phyloP scores from a whole-genome alignment of 352 stramenopile species.

The Globisporangium apiculatum region DNA sequence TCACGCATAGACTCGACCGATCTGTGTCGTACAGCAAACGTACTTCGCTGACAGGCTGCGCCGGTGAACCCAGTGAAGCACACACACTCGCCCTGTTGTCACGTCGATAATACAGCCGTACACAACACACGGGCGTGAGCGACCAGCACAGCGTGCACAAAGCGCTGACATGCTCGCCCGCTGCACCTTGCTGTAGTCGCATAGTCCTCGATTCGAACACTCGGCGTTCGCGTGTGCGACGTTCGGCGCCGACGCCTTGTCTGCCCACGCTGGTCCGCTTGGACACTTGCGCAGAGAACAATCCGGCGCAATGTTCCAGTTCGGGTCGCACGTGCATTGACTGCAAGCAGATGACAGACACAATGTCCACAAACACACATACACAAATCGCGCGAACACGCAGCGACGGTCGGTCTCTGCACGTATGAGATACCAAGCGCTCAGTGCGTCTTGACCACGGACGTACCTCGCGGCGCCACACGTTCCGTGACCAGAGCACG shows the following conservation, averaged over 20 bases:
- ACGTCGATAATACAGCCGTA: neutral
- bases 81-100: conserved; percentile 37
- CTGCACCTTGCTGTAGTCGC: conserved; percentile 44
- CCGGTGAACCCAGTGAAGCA: conserved; percentile 54
- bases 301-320: conserved; percentile 57
- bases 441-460: neutral
- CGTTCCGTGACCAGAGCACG: conserved; percentile 49
- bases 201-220: conserved; percentile 60
- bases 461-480: conserved; percentile 44
- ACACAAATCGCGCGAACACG: no score
- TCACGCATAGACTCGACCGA: neutral
- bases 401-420: no score
- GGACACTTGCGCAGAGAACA: conserved; percentile 70
- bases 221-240: conserved; percentile 40
- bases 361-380: no score
- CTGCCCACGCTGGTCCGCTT: conserved; percentile 59
- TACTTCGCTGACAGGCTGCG: conserved; percentile 51
- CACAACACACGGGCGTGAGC: no score
- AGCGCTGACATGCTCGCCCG: no score
- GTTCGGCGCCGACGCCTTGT: conserved; percentile 66
- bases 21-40: conserved; percentile 1
- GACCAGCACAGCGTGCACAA: no score
- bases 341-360: conserved; percentile 14
- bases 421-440: no score
- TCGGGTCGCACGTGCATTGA: conserved; percentile 59